A percentile compares a stretch with the other conserved stretches of the same genome.
Evolutionary conservation across 768 basidiomycete species (phyloP).

Genomic region (Lentinula boryana): DNA sequence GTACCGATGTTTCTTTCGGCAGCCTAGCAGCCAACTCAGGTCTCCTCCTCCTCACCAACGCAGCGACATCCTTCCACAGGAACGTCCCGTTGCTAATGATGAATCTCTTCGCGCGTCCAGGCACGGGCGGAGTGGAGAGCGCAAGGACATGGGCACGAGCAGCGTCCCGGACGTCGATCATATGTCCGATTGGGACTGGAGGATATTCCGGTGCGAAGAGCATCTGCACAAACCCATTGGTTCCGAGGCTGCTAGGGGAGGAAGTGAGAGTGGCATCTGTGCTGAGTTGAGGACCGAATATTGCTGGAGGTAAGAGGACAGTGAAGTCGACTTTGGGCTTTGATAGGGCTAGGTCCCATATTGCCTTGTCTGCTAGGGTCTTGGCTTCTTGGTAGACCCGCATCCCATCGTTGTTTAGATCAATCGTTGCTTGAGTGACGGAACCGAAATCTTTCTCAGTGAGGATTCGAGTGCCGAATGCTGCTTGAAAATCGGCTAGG

Average conservation of each 20-base stretch:
- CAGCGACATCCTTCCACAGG: slow-evolving; percentile 2
- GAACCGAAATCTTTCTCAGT: slow-evolving; percentile 8
- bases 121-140: slow-evolving; percentile 4
- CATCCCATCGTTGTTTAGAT: not conserved
- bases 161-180: slow-evolving; percentile 11
- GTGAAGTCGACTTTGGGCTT: slow-evolving; percentile 7
- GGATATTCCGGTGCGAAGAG: slow-evolving; percentile 4
- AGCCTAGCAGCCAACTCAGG: slow-evolving; percentile 4
- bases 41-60: not conserved
- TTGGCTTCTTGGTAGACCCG: slow-evolving; percentile 3
- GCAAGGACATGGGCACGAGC: slow-evolving; percentile 8
- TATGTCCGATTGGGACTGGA: slow-evolving; percentile 5
- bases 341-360: slow-evolving; percentile 3
- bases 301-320: slow-evolving; percentile 12
- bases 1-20: not conserved
- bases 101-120: slow-evolving; percentile 5
- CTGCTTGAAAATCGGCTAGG: slow-evolving; percentile 1
- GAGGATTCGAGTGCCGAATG: not conserved
- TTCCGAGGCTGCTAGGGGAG: not conserved
- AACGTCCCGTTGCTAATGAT: not conserved
- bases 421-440: slow-evolving; percentile 4
- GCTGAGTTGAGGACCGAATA: slow-evolving; percentile 16
- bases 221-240: not conserved
- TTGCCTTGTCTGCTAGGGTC: slow-evolving; percentile 2
- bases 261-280: not conserved